Evolutionary conservation across 768 basidiomycete genomes (phyloP), one percentile per base, ranked within the genome.

Genomic region (Lactarius hengduanensis): DNA sequence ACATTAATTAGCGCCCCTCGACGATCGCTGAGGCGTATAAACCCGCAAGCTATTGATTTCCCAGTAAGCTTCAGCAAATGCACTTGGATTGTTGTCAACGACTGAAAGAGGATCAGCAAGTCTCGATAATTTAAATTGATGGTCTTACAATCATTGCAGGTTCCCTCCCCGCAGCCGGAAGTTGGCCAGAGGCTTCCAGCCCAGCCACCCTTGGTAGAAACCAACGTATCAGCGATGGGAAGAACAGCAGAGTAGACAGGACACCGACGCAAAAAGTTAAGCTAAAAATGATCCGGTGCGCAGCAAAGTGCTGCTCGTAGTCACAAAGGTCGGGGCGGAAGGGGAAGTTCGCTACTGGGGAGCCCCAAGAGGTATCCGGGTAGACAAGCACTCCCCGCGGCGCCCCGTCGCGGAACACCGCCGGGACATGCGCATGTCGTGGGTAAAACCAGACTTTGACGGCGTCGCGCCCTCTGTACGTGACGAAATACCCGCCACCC

Each of bases 51-150:
- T 80, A 70, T 84, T 83, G 74, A 92, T 80, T 68, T 84, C 84
- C 88, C 88, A 92, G 74, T 86, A 90, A 1, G 90, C 87, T n/a
- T 88, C 78, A 13, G 66, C 47, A 75, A 90, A 91, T 18, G 79
- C 81, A 5, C 72, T 65, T 0, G 90, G 88, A 69, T 86, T 81
- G 66, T 84, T 81, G 73, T 84, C 74, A 32, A 90, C 89, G 68
- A 80, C 86, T 87, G 63, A 26, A 54, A 18, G 50, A 40, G 22
- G n/a, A 41, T 62, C 8, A 36, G 36, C 28, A 22, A 34, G 43
- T 41, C 41, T 41, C 16, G 4, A 34, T 15, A 18, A 28, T 56
- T 11, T 34, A 61, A 22, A 28, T 16, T 11, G 53, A 32, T n/a
- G 43, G 4, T 75, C 85, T 75, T 69, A 87, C 86, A 82, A 55